Percentiles rank a stretch among this genome's conserved stretches.
Evolutionary conservation across 1,284 basidiomycete species (phyloP).

Genomic region (Papiliotrema laurentii): DNA sequence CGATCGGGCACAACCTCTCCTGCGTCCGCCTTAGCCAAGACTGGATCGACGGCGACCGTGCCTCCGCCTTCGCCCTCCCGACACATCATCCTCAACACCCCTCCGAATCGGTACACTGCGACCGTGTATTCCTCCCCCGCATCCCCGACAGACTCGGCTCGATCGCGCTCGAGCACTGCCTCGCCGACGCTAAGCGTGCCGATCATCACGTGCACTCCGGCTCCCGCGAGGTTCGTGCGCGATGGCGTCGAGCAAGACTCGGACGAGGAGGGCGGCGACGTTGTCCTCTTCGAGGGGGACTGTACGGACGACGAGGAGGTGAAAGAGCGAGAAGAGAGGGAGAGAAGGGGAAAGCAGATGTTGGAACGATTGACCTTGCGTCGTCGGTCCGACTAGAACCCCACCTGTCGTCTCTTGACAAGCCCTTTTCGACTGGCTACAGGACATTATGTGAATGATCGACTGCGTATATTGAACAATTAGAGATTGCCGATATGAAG

Average conservation of each 20-base stretch:
- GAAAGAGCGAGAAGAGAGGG: conserved; percentile 23
- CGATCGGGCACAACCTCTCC: neutral
- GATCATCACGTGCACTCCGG: conserved; percentile 46
- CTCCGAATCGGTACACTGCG: neutral
- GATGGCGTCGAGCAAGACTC: conserved; percentile 35
- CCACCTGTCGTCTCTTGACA: no score
- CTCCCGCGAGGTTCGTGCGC: conserved; percentile 15
- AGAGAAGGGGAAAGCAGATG: conserved; percentile 29
- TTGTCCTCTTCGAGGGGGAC: conserved; percentile 15
- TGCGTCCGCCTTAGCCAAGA: neutral
- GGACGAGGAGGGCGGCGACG: conserved; percentile 36
- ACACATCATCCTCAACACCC: conserved; percentile 3
- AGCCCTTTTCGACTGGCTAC: no score
- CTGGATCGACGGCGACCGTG: neutral
- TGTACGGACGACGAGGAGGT: conserved; percentile 20
- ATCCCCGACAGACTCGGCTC: conserved; percentile 13
- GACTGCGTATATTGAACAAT: no score
- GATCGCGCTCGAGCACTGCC: conserved; percentile 17
- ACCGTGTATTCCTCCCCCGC: neutral
- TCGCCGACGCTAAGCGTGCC: conserved; percentile 35
- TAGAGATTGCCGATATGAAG: no score
- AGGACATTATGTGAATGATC: no score
- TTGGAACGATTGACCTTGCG: conserved; percentile 23
- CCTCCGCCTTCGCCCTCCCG: conserved; percentile 4
- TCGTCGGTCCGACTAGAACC: conserved; percentile 19